phyloP scores from a whole-genome alignment of 768 basidiomycete genomes.

The Scleroderma citrinum region DNA sequence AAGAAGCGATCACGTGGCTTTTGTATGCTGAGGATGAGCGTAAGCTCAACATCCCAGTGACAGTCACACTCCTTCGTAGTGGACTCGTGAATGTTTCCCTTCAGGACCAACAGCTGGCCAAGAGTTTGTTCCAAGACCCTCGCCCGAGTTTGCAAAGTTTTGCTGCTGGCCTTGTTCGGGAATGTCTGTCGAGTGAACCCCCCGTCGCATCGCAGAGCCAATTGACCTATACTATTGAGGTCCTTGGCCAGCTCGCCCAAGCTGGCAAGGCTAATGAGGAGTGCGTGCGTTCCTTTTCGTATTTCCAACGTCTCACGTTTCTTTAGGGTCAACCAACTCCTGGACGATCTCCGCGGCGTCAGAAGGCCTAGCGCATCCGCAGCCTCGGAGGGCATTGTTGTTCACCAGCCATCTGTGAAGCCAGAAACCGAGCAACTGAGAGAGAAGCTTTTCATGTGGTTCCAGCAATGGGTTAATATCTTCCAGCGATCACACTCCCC shows the following conservation, averaged over 20 bases:
- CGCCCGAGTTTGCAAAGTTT: conserved; percentile 75
- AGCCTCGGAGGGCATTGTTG: conserved; percentile 31
- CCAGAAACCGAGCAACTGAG: conserved; percentile 71
- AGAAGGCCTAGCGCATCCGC: conserved; percentile 39
- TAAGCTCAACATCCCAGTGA: conserved; percentile 94
- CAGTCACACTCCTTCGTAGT: conserved; percentile 79
- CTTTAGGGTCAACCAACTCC: conserved; percentile 56
- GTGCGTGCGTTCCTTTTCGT: conserved; percentile 40
- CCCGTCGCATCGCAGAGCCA: conserved; percentile 77
- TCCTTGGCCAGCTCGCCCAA: conserved; percentile 68
- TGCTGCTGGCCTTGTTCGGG: conserved; percentile 75
- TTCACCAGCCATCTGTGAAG: conserved; percentile 48
- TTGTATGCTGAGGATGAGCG: conserved; percentile 98
- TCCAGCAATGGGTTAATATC: conserved; percentile 93
- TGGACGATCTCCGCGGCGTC: conserved; percentile 78
- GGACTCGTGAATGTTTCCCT: conserved; percentile 71
- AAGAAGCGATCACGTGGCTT: conserved; percentile 96
- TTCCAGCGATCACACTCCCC: conserved; percentile 88
- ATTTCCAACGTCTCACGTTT: conserved; percentile 1
- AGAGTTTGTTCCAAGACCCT: conserved; percentile 73
- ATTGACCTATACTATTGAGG: conserved; percentile 75
- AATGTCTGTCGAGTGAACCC: conserved; percentile 77
- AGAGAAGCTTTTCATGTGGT: conserved; percentile 72
- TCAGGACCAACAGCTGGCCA: conserved; percentile 88
- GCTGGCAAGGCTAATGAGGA: conserved; percentile 78